Base-by-base conservation (phyloP, 495 filamentous ascomycete genomes). In the Glonium stellatum region DNA sequence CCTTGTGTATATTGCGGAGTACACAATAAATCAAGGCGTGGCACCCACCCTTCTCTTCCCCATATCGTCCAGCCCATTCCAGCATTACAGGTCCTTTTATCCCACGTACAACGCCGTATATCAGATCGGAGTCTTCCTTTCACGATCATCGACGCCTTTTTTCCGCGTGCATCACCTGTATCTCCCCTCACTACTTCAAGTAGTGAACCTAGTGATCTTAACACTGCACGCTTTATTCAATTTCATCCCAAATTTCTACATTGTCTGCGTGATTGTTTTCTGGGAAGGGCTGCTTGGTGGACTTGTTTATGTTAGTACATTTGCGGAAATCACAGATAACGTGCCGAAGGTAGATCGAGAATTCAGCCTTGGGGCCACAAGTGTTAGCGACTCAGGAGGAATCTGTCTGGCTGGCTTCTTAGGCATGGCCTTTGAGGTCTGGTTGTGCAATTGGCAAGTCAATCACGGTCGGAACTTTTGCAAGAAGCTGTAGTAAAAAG, bases 221-320 rank as follows among this genome's bases (percentile, higher is more conserved):
- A 86, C 82, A 2, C 66, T 85, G 0, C 92, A 98, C 52, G 82
- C 90, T 1, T 64, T 96, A 58, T 82, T 85, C 66, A 74, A 83
- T 66, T 92, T 90, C 61, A 80, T 97, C 41, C 92, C 92, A 0
- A 88, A 73, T 57, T 85, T 97, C 10, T 97, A 87, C 66, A 66
- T 95, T 21, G 72, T 97, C 4, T 96, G 95, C 69, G 67, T 79
- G 5, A 75, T 97, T 48, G 75, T 96, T n/a, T 95, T 97, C 69
- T 97, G 93, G 92, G 92, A 96, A 69, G 93, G 93, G 0, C 71
- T 98, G 41, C 77, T 98, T 0, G 93, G 93, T 5, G 93, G 93
- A 0, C 73, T 86, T 9, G 93, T 97, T 0, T 98, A 98, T 67
- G 90, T 97, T 47, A 96, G 92, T 60, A 95, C 92, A 0, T 98